Conservation (phyloP, 2,329 filamentous ascomycete genomes). For the Aureobasidium zeae region DNA sequence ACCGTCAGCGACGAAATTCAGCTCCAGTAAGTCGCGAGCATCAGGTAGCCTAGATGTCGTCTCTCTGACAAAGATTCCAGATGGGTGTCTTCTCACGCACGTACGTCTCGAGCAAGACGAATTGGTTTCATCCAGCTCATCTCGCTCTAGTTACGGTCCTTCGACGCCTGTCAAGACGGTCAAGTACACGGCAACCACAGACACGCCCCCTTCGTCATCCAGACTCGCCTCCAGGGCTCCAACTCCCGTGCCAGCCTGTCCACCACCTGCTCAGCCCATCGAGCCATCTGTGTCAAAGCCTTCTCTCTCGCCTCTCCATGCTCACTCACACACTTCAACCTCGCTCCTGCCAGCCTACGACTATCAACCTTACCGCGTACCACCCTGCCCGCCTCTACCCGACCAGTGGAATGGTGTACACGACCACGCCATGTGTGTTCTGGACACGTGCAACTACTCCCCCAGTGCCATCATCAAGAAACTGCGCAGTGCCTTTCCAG, state of each 20-base stretch:
- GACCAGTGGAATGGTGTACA: constrained; percentile 24
- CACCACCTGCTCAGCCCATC: not conserved
- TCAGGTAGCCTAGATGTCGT: not conserved
- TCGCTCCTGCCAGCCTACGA: not conserved
- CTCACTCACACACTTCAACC: not conserved
- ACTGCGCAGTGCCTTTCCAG: constrained; percentile 25
- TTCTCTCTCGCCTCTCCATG: not conserved
- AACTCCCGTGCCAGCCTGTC: constrained; percentile 6
- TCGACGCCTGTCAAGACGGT: constrained; percentile 2
- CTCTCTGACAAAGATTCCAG: not conserved
- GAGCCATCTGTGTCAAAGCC: not conserved
- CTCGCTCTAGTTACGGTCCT: not conserved
- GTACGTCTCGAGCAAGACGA: not conserved
- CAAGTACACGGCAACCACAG: constrained; percentile 5
- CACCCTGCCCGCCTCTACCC: constrained; percentile 23
- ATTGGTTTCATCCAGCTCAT: not conserved
- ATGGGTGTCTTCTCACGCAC: constrained; percentile 3
- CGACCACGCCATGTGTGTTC: constrained; percentile 29
- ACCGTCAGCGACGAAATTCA: not conserved
- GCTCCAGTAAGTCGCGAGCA: not conserved
- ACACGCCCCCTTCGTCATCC: constrained; percentile 12
- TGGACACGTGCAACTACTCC: constrained; percentile 26
- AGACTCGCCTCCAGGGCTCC: constrained; percentile 8
- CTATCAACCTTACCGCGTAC: not conserved
- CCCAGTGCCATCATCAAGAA: constrained; percentile 25